Evolutionary conservation across 2,329 filamentous ascomycete species (phyloP).

Genomic region (Pyrenochaeta sp.): DNA sequence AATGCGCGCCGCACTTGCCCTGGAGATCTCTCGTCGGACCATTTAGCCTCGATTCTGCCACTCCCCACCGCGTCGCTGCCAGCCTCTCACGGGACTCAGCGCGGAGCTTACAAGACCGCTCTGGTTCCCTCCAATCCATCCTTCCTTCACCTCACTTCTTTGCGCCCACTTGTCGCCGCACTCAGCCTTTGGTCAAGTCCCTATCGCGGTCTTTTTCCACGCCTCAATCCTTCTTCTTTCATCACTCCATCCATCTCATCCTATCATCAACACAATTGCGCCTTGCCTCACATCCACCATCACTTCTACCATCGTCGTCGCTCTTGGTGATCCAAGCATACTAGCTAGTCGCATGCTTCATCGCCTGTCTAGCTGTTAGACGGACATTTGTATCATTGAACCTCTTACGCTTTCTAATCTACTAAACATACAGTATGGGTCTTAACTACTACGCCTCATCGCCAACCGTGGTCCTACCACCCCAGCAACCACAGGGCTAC

Average conservation of each 20-base stretch:
- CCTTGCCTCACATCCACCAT: constrained; percentile 27
- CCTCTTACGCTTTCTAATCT: constrained; percentile 37
- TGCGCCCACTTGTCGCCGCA: constrained; percentile 32
- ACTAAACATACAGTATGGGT: constrained; percentile 55
- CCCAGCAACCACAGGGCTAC: constrained; percentile 50
- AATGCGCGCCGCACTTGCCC: constrained; percentile 28
- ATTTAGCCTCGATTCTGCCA: constrained; percentile 34
- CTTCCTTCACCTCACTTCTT: constrained; percentile 46
- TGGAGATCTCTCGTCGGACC: constrained; percentile 24
- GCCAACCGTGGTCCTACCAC: constrained; percentile 57
- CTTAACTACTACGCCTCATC: constrained; percentile 58
- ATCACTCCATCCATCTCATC: constrained; percentile 22
- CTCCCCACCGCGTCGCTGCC: constrained; percentile 29
- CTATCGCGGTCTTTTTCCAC: constrained; percentile 14
- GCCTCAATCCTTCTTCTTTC: constrained; percentile 25
- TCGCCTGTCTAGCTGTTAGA: constrained; percentile 36
- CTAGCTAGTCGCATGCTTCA: constrained; percentile 35
- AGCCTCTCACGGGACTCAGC: constrained; percentile 45
- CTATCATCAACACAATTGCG: constrained; percentile 17
- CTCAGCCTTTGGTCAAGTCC: constrained; percentile 24
- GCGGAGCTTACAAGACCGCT: constrained; percentile 49
- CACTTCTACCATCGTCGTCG: constrained; percentile 34
- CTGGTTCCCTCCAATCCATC: constrained; percentile 44
- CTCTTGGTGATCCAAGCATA: constrained; percentile 30
- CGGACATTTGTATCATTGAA: constrained; percentile 46